Evolutionary conservation across 2,329 filamentous ascomycete species (phyloP), one percentile per base, ranked within the genome.

Genomic region (Arthrobotrys pseudoclavata): DNA sequence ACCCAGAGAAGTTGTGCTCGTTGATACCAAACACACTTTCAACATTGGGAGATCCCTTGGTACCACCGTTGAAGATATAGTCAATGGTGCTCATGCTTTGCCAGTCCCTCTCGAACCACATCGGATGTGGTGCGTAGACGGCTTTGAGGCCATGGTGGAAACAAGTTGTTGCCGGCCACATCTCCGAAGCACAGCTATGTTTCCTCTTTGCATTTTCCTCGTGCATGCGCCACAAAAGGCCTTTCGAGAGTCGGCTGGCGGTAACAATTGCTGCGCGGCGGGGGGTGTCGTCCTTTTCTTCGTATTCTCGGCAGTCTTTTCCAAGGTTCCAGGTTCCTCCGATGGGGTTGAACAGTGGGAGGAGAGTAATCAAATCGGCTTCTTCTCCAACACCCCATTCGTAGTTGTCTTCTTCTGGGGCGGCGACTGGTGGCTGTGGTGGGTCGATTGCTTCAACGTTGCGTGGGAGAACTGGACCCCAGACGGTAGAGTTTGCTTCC

Each of bases 111-210:
- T 76, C 74, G 47, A 78, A 78, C 67, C 68, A 78, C 22, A 78
- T 72, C 7, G 74, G 74, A 42, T 78, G 74, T n/a, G 74, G 74
- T 26, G 74, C 74, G 18, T 71, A 78, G 7, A 78, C 74, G 13
- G 97, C 94, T 85, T 97, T 98, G 85, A 92, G 91, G 12, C 95
- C 95, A 83, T 97, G 94, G 77, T 97, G 94, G 9, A 98, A 87
- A 1, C 94, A 92, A 0, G 93, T 90, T 0, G 92, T 96, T 0
- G 91, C 91, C 0, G 94, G 93, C 94, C 94, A 97, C 94, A 97
- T 97, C 84, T 98, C 95, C 0, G 94, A 92, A 83, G 97, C 97
- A 85, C 96, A 96, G 80, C 92, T 92, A 84, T 96, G 92, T 81
- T 94, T 94, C 82, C 91, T 91, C 81, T 92, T 88, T 37, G 91